phyloP scores from a whole-genome alignment of 2,329 filamentous ascomycete species.

The Ophiostoma tasmaniense region DNA sequence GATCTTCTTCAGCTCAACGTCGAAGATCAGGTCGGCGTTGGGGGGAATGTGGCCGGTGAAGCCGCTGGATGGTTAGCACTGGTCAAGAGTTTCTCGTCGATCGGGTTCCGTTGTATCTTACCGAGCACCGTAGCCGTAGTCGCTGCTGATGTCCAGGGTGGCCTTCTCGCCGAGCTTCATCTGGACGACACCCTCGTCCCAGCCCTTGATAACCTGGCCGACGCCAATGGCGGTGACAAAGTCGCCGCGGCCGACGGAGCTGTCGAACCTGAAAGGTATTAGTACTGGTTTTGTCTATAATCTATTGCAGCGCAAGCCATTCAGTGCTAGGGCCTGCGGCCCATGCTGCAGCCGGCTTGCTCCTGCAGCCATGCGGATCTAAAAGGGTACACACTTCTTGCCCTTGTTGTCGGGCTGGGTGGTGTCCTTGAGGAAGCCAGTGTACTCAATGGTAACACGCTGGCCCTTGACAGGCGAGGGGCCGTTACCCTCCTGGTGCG shows the following conservation, averaged over 20 bases:
- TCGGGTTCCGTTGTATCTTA: constrained; percentile 31
- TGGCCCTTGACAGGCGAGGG: constrained; percentile 57
- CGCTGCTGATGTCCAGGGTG: constrained; percentile 66
- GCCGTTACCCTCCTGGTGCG: constrained; percentile 52
- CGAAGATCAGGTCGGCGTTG: constrained; percentile 66
- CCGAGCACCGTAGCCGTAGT: constrained; percentile 57
- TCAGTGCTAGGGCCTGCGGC: neutral
- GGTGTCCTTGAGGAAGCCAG: constrained; percentile 70
- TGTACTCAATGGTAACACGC: constrained; percentile 81
- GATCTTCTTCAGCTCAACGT: constrained; percentile 30
- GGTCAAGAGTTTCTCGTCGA: neutral
- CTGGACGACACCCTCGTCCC: constrained; percentile 73
- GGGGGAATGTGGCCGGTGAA: constrained; percentile 71
- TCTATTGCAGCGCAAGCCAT: neutral
- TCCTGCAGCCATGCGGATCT: neutral
- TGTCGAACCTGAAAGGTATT: constrained; percentile 62
- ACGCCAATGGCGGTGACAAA: constrained; percentile 73
- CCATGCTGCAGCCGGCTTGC: neutral
- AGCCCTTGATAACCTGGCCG: constrained; percentile 77
- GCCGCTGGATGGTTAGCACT: constrained; percentile 45
- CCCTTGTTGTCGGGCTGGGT: constrained; percentile 57
- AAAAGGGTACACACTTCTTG: constrained; percentile 47
- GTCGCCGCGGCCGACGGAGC: constrained; percentile 66
- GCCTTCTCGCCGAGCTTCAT: constrained; percentile 93
- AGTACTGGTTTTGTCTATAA: neutral